A percentile compares a stretch with the other conserved stretches of the same genome.
These are phyloP conservation scores for Penicillium subrubescens DNA, from an alignment of 495 filamentous ascomycete genomes.

Conservation along the genomic window DNA sequence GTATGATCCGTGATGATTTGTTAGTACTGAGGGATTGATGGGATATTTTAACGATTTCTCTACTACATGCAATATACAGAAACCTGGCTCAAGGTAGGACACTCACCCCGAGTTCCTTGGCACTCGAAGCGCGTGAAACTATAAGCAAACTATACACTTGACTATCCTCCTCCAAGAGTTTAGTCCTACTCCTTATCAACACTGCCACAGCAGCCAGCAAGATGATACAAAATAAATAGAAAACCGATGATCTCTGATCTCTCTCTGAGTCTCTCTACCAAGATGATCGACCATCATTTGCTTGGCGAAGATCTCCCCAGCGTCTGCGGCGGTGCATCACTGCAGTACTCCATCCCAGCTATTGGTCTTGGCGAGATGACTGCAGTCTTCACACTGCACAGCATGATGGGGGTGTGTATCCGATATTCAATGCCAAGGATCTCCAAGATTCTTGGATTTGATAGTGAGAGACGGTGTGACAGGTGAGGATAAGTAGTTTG, in stretches of 20 bases:
- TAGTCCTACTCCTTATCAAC: background rate
- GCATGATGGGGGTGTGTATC: background rate
- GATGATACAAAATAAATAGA: background rate
- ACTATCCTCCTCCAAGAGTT: background rate
- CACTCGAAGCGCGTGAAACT: background rate
- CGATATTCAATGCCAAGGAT: background rate
- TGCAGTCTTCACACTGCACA: constrained; percentile 5
- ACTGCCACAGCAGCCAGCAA: background rate
- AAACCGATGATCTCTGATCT: background rate
- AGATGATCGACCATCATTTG: constrained; percentile 10
- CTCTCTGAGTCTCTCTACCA: background rate
- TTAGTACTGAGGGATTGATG: background rate
- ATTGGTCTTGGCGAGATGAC: constrained; percentile 10
- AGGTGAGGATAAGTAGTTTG: background rate
- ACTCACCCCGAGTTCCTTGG: background rate
- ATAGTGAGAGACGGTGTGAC: background rate
- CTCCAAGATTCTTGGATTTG: background rate
- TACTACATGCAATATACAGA: background rate
- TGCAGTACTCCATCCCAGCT: background rate
- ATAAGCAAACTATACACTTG: background rate
- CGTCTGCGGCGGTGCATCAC: constrained; percentile 1
- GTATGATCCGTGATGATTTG: background rate
- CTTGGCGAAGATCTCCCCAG: constrained; percentile 20
- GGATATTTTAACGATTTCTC: background rate
- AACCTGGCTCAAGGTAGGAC: background rate